Base-by-base conservation (phyloP, 805 yeast species). In the Nakazawaea molendinolei region DNA sequence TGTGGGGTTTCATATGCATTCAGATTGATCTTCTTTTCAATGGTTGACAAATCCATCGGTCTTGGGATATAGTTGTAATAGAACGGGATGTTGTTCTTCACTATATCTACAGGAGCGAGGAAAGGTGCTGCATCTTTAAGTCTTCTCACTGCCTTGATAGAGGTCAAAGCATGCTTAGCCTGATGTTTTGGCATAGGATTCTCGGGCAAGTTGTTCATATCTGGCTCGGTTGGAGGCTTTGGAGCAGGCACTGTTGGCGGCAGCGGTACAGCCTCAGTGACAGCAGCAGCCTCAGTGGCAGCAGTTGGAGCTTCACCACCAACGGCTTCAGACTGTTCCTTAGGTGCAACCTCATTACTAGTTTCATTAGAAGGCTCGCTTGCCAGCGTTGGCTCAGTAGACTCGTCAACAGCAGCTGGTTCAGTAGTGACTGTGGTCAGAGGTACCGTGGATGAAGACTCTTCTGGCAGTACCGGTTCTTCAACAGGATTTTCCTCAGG, bases 31-130 rank as follows among this genome's bases (percentile, higher is more conserved):
- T 89, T 90, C 49, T 72, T 74, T 59, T 92, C 98, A 45, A 92
- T 84, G 2, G 97, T 86, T 3, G 89, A 73, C 23, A 92, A 65
- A 56, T 90, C 97, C 97, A 92, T 92, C 26, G 98, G 98, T 50
- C 80, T 68, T 45, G 74, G 69, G 50, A 92, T 77, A 51, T 74
- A 77, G 49, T 86, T 87, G 57, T 80, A 86, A 57, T 92, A 92
- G 44, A 83, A 76, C 3, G 98, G 98, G 38, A 92, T 84, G 51
- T 89, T 86, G 43, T 86, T 73, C 53, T 85, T 86, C 33, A 82
- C 79, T 3, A 74, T 83, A 56, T 92, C 97, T 15, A 92, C 98
- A 0, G 98, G 98, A 34, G 67, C 74, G 30, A 86, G 53, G 53
- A 92, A 92, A 2, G 97, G 97, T 12, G 69, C 76, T 1, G 97